These are phyloP conservation scores for Nosema muscidifuracis DNA, from an alignment of 371 early-diverging fungal species.

Conservation along the genomic window DNA sequence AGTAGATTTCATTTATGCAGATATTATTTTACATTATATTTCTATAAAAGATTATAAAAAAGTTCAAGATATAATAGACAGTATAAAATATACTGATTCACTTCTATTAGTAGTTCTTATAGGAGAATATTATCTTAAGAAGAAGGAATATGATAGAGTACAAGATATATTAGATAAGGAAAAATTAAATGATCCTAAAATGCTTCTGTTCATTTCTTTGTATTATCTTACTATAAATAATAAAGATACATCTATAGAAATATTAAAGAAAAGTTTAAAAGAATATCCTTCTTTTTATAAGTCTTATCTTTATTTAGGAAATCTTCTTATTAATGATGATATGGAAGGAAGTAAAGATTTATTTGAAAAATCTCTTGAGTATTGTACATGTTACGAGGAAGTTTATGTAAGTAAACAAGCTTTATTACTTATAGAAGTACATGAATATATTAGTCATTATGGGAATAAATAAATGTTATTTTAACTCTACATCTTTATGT, in stretches of 20 bases:
- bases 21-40: constrained; percentile 15
- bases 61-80: not conserved
- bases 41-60: not conserved
- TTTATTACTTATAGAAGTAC: constrained; percentile 20
- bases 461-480: no score
- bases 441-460: constrained; percentile 14
- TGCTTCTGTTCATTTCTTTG: constrained; percentile 6
- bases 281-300: constrained; percentile 17
- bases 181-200: not conserved
- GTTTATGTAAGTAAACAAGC: constrained; percentile 16
- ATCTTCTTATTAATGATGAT: constrained; percentile 16
- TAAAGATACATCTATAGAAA: not conserved
- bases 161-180: not conserved
- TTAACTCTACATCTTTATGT: no score
- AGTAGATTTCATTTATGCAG: not conserved
- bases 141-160: not conserved
- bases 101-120: constrained; percentile 5
- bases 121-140: constrained; percentile 20
- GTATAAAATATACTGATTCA: not conserved
- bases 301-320: constrained; percentile 31
- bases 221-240: not conserved
- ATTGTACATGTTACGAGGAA: constrained; percentile 18
- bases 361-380: constrained; percentile 10
- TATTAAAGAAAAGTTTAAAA: not conserved
- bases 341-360: constrained; percentile 1